Conservation (phyloP, 176 grass and related monocot genomes). For the Paspalum notatum region DNA sequence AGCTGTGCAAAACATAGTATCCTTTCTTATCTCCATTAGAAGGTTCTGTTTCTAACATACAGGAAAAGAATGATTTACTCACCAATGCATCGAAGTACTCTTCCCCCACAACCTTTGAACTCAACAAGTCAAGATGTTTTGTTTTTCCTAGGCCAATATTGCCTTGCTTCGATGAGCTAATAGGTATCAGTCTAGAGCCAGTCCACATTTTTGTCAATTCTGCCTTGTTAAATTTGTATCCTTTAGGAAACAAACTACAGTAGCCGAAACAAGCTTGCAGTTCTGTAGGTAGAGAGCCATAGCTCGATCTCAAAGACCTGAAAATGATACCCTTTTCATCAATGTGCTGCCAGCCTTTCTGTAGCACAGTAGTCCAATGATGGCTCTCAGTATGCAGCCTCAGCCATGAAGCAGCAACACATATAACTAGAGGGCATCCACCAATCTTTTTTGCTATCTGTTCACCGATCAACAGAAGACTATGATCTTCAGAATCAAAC, state of each 20-base stretch:
- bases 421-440: background rate
- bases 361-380: background rate
- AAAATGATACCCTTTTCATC: background rate
- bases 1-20: background rate
- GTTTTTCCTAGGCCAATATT: background rate
- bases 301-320: background rate
- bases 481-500: background rate
- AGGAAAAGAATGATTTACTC: background rate
- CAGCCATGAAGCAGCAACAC: background rate
- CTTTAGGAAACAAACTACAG: background rate
- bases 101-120: background rate
- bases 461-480: slow-evolving; percentile 4
- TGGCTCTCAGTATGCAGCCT: background rate
- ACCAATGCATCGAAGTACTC: background rate
- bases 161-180: background rate
- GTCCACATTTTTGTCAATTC: slow-evolving; percentile 14
- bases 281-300: background rate
- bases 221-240: background rate
- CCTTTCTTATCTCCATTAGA: background rate
- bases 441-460: background rate
- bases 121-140: background rate
- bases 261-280: slow-evolving; percentile 7
- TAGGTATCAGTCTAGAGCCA: background rate
- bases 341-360: slow-evolving; percentile 11
- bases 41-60: background rate